Percentiles rank a stretch among this genome's conserved stretches.
Conservation (phyloP, 2,329 filamentous ascomycete genomes). For the Blastomyces parvus region DNA sequence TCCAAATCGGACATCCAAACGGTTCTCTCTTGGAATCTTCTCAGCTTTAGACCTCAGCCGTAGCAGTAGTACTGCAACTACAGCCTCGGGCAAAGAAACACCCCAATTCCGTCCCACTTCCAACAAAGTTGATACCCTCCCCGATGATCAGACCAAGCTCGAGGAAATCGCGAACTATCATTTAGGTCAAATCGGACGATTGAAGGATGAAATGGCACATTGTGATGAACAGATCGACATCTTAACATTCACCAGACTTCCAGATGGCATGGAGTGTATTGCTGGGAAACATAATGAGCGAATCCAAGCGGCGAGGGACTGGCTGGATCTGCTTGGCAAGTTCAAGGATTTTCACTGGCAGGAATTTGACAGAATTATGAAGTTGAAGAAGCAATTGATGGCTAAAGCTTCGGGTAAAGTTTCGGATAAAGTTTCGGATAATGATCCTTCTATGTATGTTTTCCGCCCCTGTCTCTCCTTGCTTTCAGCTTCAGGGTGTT, state of each 20-base stretch:
- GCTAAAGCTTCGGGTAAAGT: neutral
- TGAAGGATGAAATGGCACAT: constrained; percentile 21
- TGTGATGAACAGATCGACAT: constrained; percentile 14
- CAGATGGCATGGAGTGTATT: constrained; percentile 7
- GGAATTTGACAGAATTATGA: constrained; percentile 21
- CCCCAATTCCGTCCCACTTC: neutral
- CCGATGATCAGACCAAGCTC: constrained; percentile 16
- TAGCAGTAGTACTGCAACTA: constrained; percentile 4
- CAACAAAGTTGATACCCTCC: constrained; percentile 13
- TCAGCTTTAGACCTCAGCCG: constrained; percentile 1
- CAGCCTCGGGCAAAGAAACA: neutral
- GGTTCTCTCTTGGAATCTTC: constrained; percentile 9
- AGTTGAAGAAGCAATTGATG: constrained; percentile 6
- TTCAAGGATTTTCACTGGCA: constrained; percentile 20
- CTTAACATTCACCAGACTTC: constrained; percentile 13
- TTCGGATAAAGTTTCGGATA: neutral
- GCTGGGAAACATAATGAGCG: constrained; percentile 11
- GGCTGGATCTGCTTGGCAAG: constrained; percentile 13
- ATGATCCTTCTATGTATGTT: constrained; percentile 11
- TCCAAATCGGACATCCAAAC: constrained; percentile 8
- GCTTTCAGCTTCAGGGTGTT: neutral
- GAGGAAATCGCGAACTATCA: constrained; percentile 23
- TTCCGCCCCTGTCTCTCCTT: neutral
- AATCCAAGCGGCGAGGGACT: constrained; percentile 14
- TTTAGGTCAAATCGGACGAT: constrained; percentile 21